A percentile compares a stretch with the other conserved stretches of the same genome.
phyloP scores from a whole-genome alignment of 2,329 filamentous ascomycete genomes.

The Phaeosphaeria sp. region DNA sequence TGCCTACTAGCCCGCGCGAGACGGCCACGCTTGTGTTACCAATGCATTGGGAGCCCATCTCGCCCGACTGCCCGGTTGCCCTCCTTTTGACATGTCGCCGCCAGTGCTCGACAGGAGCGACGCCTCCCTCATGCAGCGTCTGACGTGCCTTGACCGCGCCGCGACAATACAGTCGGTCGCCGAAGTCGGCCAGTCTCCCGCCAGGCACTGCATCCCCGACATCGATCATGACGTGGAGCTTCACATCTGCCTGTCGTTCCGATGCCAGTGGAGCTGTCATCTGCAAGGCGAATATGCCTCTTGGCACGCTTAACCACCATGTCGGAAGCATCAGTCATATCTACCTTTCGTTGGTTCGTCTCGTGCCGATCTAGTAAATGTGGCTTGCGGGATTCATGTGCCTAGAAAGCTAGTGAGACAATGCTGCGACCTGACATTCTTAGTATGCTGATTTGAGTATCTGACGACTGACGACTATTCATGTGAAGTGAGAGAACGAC shows the following conservation, averaged over 20 bases:
- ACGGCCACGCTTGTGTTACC: slow-evolving; percentile 2
- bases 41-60: slow-evolving; percentile 5
- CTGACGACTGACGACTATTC: no score
- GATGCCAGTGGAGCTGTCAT: background rate
- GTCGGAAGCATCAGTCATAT: slow-evolving; percentile 5
- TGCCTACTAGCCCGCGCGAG: background rate
- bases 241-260: background rate
- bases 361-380: background rate
- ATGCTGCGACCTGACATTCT: background rate
- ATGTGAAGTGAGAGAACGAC: no score
- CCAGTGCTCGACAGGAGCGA: background rate
- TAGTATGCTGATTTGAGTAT: no score
- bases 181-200: background rate
- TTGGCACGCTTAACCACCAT: slow-evolving; percentile 13
- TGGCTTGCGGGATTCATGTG: background rate
- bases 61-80: slow-evolving; percentile 12
- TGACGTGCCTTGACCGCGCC: background rate
- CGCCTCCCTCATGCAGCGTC: slow-evolving; percentile 1
- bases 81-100: slow-evolving; percentile 7
- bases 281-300: slow-evolving; percentile 12
- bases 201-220: background rate
- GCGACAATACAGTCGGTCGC: background rate
- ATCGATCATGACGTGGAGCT: background rate
- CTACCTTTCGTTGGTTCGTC: background rate
- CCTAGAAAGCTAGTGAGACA: background rate